Evolutionary conservation across 441 rosid species (phyloP), one percentile per base, ranked within the genome.

Genomic region (Gossypium gossypioides): DNA sequence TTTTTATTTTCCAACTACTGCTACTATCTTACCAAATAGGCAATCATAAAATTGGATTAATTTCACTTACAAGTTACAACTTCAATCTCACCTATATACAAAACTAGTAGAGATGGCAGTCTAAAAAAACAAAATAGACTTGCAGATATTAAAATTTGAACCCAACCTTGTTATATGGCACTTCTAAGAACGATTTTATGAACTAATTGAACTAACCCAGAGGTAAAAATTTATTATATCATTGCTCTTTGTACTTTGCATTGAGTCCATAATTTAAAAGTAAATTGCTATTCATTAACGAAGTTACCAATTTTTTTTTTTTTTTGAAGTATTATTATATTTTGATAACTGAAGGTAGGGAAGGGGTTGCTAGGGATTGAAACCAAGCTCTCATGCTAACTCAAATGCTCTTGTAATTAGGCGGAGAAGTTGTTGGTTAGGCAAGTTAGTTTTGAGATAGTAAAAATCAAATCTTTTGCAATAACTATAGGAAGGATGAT

Each of bases 401-500:
- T 32, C 37, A 5, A 32, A 32, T 32, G 7, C 37, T 32, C 37
- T 32, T 32, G 7, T 1, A 32, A 32, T 32, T 32, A 32, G 37
- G 37, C 37, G 7, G 37, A 32, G 37, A 32, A 5, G 37, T 32
- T 32, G 37, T 32, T 5, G 37, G 37, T 32, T 5, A 15, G 21
- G 2, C 0, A 50, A 15, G 19, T 50, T 4, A 15, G 7, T 15
- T 50, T 50, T 15, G 55, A 65, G 21, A 24, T 8, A 6, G 21
- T 48, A 66, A 66, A 13, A 24, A n/a, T 58, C 2, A 61, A n/a
- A 66, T 50, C 15, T 63, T 15, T 27, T 32, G 71, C 65, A 24
- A 25, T 37, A 10, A 32, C 12, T 29, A 48, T 3, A 67, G 57
- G 57, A 29, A 51, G 69, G 70, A 61, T 78, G 79, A 80, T 82